Evolutionary conservation across 2,329 filamentous ascomycete genomes (phyloP).

Genomic region (Colletotrichum sp.): DNA sequence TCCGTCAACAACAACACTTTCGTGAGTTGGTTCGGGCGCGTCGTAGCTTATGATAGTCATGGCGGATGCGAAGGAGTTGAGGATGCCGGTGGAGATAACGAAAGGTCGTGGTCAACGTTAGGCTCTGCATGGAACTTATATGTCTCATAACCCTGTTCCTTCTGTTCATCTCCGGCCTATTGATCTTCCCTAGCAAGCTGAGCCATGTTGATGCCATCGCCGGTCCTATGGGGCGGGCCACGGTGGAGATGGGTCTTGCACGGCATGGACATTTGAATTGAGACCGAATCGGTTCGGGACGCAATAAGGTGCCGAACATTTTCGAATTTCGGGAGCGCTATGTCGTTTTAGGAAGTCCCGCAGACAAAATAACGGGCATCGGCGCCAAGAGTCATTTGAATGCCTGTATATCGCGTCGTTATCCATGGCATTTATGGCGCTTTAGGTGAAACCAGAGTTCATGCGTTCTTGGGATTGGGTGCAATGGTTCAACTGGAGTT

Average conservation of each 20-base stretch:
- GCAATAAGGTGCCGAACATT: background rate
- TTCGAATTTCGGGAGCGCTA: background rate
- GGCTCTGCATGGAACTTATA: background rate
- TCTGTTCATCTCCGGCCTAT: background rate
- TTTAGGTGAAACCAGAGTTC: background rate
- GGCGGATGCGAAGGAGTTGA: background rate
- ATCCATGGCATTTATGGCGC: background rate
- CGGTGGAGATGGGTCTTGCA: background rate
- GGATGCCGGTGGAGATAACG: background rate
- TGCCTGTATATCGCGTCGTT: background rate
- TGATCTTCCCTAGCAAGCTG: background rate
- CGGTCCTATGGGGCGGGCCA: background rate
- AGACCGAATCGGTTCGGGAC: background rate
- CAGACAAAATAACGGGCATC: background rate
- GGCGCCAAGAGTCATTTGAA: background rate
- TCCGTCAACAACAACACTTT: background rate
- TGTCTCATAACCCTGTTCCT: background rate
- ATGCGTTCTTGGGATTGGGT: background rate
- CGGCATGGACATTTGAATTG: background rate
- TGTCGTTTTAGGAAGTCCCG: background rate
- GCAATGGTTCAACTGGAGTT: background rate
- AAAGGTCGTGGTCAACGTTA: background rate
- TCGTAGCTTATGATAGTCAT: background rate
- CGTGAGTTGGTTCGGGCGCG: background rate
- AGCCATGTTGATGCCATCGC: background rate